Evolutionary conservation across 2,329 filamentous ascomycete species (phyloP).

Genomic region (Grosmannia huntii): DNA sequence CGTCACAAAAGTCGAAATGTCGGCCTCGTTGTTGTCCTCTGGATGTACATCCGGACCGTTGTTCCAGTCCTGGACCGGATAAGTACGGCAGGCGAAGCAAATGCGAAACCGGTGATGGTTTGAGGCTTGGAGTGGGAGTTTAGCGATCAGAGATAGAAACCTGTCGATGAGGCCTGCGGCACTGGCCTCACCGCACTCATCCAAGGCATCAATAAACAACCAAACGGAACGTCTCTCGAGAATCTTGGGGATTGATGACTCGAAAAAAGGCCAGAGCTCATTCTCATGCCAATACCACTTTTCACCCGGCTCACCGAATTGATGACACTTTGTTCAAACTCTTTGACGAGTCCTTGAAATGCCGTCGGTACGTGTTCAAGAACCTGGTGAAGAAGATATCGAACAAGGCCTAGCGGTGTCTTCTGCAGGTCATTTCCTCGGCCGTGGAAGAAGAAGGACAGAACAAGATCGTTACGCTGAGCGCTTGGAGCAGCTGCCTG

Average conservation of each 20-base stretch:
- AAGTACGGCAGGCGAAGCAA: neutral
- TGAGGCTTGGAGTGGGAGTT: neutral
- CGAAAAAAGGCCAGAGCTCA: neutral
- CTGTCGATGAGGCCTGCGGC: neutral
- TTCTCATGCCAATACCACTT: neutral
- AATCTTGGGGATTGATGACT: neutral
- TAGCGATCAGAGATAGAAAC: neutral
- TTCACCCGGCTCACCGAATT: slow-evolving; percentile 3
- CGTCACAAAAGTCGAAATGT: neutral
- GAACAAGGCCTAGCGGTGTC: neutral
- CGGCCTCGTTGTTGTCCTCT: neutral
- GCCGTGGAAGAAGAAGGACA: neutral
- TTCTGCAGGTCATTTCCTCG: neutral
- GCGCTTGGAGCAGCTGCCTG: neutral
- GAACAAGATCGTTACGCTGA: neutral
- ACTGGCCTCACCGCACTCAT: neutral
- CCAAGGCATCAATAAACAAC: neutral
- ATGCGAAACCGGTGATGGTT: neutral
- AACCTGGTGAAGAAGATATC: slow-evolving; percentile 2
- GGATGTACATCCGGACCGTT: neutral
- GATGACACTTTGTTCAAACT: neutral
- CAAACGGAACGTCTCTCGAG: neutral
- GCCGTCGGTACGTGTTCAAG: slow-evolving; percentile 14
- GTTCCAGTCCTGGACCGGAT: neutral
- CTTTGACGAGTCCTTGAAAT: slow-evolving; percentile 6